Evolutionary conservation across 2,329 filamentous ascomycete genomes (phyloP), one percentile per base, ranked within the genome.

Genomic region (Magnaporthiopsis incrustans): DNA sequence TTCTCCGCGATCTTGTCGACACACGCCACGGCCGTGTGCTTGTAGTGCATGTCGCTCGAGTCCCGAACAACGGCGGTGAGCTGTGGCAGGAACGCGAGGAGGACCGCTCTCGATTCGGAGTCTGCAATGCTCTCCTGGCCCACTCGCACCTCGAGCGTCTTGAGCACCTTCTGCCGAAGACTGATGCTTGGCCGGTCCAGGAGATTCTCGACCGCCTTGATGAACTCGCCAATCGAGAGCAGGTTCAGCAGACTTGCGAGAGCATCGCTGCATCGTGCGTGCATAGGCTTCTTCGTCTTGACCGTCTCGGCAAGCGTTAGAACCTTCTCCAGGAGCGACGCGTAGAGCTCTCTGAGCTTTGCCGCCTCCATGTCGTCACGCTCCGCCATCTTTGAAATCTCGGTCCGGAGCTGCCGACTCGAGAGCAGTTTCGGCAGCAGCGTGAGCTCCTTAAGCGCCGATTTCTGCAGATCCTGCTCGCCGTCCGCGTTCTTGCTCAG

Each of bases 1-100:
- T 94, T 94, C 76, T 97, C 93, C 2, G 91, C 86, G 67, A 99
- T 96, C 75, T 91, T 91, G 77, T 97, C 93, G 59, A 98, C 89
- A 70, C 94, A 98, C 50, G 88, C 87, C 67, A 99, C 88, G 1
- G 93, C 91, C 14, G 91, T 92, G 70, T 92, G 89, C 76, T 94
- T 92, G 74, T 95, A 89, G 33, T 86, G 82, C 63, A 89, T 84
- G 68, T 95, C 88, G 38, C 83, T 79, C 8, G 90, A 89, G 61
- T 89, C 84, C 64, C 88, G 81, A 65, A 99, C 85, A 59, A 96
- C 90, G 26, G 84, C 82, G 25, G 90, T 91, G 66, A 97, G 82
- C 68, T 89, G 89, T 14, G 91, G 88, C 68, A 97, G 73, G 80
- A 97, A 95, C 14, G 87, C 84, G 50, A 97, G 81, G 71, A 97